Percentiles rank a stretch among this genome's conserved stretches.
Evolutionary conservation across 805 yeast species (phyloP).

Genomic region (Wickerhamiella parazyma): DNA sequence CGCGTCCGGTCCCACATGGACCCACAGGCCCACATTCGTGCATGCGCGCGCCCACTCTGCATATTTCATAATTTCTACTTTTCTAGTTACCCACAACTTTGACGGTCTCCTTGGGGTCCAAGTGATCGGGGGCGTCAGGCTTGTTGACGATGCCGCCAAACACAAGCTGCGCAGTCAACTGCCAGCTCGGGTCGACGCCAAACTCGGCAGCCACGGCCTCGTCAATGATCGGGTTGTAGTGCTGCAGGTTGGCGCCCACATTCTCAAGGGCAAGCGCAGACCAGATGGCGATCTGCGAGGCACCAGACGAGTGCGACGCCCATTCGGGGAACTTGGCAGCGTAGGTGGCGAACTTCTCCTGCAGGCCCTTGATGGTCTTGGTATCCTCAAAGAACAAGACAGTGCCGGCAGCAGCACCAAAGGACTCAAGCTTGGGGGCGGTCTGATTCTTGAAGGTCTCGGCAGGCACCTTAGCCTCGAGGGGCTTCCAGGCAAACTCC

Average conservation of each 20-base stretch:
- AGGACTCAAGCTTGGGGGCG: conserved; percentile 31
- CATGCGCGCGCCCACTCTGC: too few relatives aligned
- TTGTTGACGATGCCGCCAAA: conserved; percentile 31
- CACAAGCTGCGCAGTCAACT: conserved; percentile 36
- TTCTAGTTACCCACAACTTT: neutral
- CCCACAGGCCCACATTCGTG: too few relatives aligned
- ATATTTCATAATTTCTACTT: too few relatives aligned
- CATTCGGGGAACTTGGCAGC: conserved; percentile 35
- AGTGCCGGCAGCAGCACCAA: conserved; percentile 36
- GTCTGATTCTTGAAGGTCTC: conserved; percentile 26
- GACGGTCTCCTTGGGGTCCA: conserved; percentile 32
- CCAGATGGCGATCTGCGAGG: conserved; percentile 40
- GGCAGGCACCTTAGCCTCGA: conserved; percentile 26
- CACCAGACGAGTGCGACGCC: conserved; percentile 32
- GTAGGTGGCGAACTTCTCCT: conserved; percentile 32
- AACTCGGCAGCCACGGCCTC: conserved; percentile 28
- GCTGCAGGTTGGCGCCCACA: conserved; percentile 40
- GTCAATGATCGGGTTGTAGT: conserved; percentile 35
- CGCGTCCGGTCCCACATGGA: too few relatives aligned
- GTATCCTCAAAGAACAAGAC: conserved; percentile 36
- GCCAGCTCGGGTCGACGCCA: conserved; percentile 32
- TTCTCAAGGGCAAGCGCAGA: conserved; percentile 33
- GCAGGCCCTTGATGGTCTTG: conserved; percentile 28
- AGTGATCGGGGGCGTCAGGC: conserved; percentile 29
- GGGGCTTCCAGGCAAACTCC: conserved; percentile 25